A percentile compares a stretch with the other conserved stretches of the same genome.
Evolutionary conservation across 2,329 filamentous ascomycete species (phyloP).

Genomic region (Plenodomus tracheiphilus): DNA sequence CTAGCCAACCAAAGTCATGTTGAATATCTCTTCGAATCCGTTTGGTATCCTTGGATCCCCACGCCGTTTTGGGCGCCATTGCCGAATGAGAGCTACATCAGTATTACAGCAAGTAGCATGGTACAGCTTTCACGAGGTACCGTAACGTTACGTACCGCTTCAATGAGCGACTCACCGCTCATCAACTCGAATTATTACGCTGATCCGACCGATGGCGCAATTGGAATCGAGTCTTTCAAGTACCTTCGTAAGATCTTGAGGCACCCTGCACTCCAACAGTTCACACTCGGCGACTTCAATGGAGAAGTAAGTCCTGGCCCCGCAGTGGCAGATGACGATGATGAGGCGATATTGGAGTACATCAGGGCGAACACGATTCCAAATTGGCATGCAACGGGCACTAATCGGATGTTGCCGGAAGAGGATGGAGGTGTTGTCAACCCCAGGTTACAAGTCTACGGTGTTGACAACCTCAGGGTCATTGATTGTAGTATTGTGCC

Average conservation of each 20-base stretch:
- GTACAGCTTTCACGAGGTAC: constrained; percentile 41
- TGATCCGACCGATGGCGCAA: constrained; percentile 33
- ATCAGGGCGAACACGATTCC: constrained; percentile 28
- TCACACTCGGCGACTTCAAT: constrained; percentile 24
- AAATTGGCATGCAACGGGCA: constrained; percentile 41
- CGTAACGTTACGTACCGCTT: constrained; percentile 35
- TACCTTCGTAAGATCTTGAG: constrained; percentile 36
- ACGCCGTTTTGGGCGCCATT: constrained; percentile 36
- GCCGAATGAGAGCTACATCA: constrained; percentile 40
- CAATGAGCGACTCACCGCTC: constrained; percentile 35
- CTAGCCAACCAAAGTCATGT: constrained; percentile 33
- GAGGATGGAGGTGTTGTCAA: constrained; percentile 40
- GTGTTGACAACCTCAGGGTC: constrained; percentile 34
- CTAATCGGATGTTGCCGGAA: constrained; percentile 35
- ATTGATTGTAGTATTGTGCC: constrained; percentile 40
- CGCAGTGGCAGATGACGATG: constrained; percentile 23
- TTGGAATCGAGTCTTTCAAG: constrained; percentile 40
- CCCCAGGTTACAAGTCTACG: constrained; percentile 34
- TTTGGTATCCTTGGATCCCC: constrained; percentile 32
- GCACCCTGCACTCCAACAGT: constrained; percentile 16
- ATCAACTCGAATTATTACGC: constrained; percentile 45
- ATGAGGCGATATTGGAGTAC: constrained; percentile 33
- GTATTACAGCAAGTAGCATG: constrained; percentile 30
- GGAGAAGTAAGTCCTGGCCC: constrained; percentile 36
- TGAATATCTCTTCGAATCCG: constrained; percentile 30